Evolutionary conservation across 116 monocot genomes (phyloP), one percentile per base, ranked within the genome.

Genomic region (Phalaenopsis hybrid): DNA sequence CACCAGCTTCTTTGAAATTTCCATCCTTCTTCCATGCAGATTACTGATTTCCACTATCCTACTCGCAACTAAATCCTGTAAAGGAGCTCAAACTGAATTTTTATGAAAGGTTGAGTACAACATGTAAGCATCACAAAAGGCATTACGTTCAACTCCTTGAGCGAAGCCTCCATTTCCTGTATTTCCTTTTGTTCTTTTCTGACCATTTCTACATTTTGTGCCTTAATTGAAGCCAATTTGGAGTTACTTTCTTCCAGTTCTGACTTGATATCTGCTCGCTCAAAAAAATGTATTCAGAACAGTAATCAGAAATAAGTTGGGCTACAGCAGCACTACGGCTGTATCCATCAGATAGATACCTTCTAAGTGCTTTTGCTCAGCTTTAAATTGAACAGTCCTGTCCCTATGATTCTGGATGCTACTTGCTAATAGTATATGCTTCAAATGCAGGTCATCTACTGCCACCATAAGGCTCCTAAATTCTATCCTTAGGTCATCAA

Each of bases 221-320:
- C 43, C 81, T 93, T 95, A 3, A 99, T 87, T 25, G 79, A 55
- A 78, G 88, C 79, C 76, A 99, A 55, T 77, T 87, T 88, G 65
- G 28, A 52, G 50, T 87, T 92, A 79, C 79, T 90, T 88, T 99
- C 99, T 84, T 99, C 87, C 87, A 99, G 83, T 82, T 92, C 93
- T 21, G 83, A 20, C 79, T 85, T 78, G 55, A 91, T 81, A 79
- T 75, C 84, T 73, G 73, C 33, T 73, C 16, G 73, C 25, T 67
- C 37, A 73, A 37, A 43, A 16, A 73, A 41, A 16, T 73, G 33
- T 37, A 43, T 41, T 16, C 21, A 85, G 70, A 45, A 13, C 74
- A 57, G 46, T 28, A 11, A n/a, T 76, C 57, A 1, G 58, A 23
- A 82, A 41, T 37, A 73, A 73, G 37, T 73, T 16, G 8, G 37